These are phyloP conservation scores for Scutellaria galericulata DNA, from an alignment of 257 asterid species.

Conservation along the genomic window DNA sequence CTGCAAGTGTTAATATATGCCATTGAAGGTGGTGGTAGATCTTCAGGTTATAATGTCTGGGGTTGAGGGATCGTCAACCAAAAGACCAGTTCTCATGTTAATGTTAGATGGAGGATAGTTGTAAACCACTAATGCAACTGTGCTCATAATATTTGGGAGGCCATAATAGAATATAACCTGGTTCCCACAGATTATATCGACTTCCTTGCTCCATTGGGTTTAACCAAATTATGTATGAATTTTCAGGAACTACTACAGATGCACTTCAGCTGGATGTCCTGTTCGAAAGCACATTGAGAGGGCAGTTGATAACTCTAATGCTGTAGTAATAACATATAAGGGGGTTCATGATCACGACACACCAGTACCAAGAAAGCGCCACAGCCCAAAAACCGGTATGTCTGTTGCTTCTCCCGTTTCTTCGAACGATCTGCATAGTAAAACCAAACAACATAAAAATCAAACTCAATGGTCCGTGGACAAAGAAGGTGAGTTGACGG, in stretches of 20 bases:
- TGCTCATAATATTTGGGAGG: background rate
- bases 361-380: slow-evolving; percentile 80
- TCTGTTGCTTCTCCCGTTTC: slow-evolving; percentile 50
- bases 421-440: slow-evolving; percentile 38
- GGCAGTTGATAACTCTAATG: slow-evolving; percentile 64
- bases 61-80: background rate
- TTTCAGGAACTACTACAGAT: slow-evolving; percentile 88
- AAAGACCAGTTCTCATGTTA: background rate
- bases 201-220: slow-evolving; percentile 21
- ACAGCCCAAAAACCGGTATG: slow-evolving; percentile 51
- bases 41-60: background rate
- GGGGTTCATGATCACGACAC: slow-evolving; percentile 84
- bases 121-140: background rate
- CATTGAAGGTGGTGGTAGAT: too few relatives aligned
- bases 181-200: background rate
- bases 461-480: slow-evolving; percentile 68
- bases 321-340: slow-evolving; percentile 70
- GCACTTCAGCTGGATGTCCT: slow-evolving; percentile 91
- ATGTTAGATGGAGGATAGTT: background rate
- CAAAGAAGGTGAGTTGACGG: slow-evolving; percentile 60
- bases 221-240: slow-evolving; percentile 23
- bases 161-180: background rate
- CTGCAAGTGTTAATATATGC: background rate
- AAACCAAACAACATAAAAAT: slow-evolving; percentile 41
- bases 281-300: slow-evolving; percentile 87